Conservation (phyloP, 441 rosid species). For the Croton setiger region DNA sequence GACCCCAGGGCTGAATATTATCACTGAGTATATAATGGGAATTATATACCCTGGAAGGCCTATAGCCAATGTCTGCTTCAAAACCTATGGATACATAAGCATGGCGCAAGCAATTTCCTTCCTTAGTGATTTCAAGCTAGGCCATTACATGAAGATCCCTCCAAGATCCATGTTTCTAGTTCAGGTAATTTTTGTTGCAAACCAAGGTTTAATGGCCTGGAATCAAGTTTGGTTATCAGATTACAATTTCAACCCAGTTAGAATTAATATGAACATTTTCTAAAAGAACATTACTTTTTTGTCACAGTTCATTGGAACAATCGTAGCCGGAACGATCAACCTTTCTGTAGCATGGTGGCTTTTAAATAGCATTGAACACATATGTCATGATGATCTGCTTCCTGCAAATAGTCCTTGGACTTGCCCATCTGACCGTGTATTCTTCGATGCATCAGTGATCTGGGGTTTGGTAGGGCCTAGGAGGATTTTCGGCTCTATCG, state of each 20-base stretch:
- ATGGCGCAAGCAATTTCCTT: slow-evolving; percentile 58
- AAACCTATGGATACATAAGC: slow-evolving; percentile 61
- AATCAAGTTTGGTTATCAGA: no score
- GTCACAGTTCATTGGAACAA: slow-evolving; percentile 50
- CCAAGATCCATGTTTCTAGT: slow-evolving; percentile 59
- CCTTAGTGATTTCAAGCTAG: slow-evolving; percentile 57
- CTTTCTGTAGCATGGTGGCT: slow-evolving; percentile 65
- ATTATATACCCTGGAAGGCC: slow-evolving; percentile 47
- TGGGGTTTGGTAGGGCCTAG: slow-evolving; percentile 87
- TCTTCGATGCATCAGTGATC: slow-evolving; percentile 82
- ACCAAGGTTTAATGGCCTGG: no score
- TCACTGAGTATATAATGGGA: slow-evolving; percentile 57
- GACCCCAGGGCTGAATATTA: slow-evolving; percentile 57
- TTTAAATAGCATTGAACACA: slow-evolving; percentile 48
- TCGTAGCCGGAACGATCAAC: slow-evolving; percentile 66
- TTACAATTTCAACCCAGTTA: no score
- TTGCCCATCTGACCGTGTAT: slow-evolving; percentile 66
- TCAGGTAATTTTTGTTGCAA: slow-evolving; percentile 34
- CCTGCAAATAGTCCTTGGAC: slow-evolving; percentile 82
- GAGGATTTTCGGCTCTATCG: slow-evolving; percentile 57
- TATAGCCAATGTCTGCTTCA: slow-evolving; percentile 59
- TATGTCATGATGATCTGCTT: slow-evolving; percentile 58
- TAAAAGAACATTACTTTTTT: background rate
- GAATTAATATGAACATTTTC: background rate
- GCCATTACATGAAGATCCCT: slow-evolving; percentile 75